Conservation (phyloP, 495 filamentous ascomycete species). For the Lasiosphaeria miniovina region DNA sequence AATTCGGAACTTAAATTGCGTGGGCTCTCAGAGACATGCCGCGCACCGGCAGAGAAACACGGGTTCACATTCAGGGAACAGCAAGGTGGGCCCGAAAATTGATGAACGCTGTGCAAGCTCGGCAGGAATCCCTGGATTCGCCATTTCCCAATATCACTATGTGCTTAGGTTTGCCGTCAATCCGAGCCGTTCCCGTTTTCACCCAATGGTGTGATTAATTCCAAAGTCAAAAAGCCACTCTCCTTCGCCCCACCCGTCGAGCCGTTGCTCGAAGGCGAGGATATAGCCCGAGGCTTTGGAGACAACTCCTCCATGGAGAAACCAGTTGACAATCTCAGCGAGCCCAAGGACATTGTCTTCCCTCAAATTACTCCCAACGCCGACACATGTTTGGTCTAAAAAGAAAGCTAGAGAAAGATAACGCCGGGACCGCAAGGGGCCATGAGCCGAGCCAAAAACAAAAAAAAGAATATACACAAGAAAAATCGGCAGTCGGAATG, state of each 20-base stretch:
- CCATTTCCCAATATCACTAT: neutral
- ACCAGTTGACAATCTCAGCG: neutral
- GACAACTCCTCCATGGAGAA: neutral
- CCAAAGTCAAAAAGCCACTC: neutral
- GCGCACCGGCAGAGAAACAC: too few relatives aligned
- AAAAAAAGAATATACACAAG: constrained; percentile 6
- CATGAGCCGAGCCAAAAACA: constrained; percentile 4
- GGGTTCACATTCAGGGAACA: too few relatives aligned
- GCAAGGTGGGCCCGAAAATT: neutral
- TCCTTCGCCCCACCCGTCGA: neutral
- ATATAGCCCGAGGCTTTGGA: neutral
- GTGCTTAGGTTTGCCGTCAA: neutral
- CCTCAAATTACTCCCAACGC: constrained; percentile 7
- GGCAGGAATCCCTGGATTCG: neutral
- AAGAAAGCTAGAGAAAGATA: neutral
- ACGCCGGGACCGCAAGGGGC: constrained; percentile 6
- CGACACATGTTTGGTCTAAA: constrained; percentile 9
- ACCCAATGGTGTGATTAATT: neutral
- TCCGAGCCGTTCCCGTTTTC: neutral
- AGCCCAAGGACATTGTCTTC: neutral
- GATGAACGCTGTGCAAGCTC: neutral
- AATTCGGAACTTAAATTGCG: too few relatives aligned
- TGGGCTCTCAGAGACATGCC: too few relatives aligned
- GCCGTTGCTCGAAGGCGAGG: neutral
- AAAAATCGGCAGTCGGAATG: constrained; percentile 1